Evolutionary conservation across 2,329 filamentous ascomycete genomes (phyloP).

Genomic region (Cytospora schulzeri): DNA sequence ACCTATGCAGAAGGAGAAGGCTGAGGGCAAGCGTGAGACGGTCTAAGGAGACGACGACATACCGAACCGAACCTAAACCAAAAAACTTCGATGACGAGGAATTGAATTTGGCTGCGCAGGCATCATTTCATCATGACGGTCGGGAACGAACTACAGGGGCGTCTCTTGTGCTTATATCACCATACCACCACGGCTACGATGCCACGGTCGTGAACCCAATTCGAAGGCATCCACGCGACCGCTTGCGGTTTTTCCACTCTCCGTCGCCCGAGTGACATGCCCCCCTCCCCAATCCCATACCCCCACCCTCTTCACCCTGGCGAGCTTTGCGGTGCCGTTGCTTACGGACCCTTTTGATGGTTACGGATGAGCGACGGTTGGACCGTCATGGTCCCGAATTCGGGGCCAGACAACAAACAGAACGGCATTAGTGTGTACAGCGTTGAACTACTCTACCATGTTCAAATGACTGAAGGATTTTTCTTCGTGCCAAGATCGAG

Average conservation of each 20-base stretch:
- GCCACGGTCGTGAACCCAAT: slow-evolving; percentile 25
- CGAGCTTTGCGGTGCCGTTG: background rate
- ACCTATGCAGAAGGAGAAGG: slow-evolving; percentile 82
- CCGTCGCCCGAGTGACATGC: slow-evolving; percentile 24
- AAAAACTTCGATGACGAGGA: slow-evolving; percentile 29
- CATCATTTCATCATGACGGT: slow-evolving; percentile 24
- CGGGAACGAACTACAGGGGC: slow-evolving; percentile 25
- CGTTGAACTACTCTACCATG: slow-evolving; percentile 52
- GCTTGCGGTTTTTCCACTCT: background rate
- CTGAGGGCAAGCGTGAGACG: slow-evolving; percentile 90
- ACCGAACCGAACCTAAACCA: slow-evolving; percentile 28
- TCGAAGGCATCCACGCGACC: slow-evolving; percentile 26
- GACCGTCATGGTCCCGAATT: background rate
- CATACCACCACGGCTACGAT: slow-evolving; percentile 22
- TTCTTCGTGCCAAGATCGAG: slow-evolving; percentile 57
- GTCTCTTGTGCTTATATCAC: slow-evolving; percentile 26
- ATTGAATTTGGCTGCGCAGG: slow-evolving; percentile 21
- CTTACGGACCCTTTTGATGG: slow-evolving; percentile 1
- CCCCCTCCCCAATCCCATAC: slow-evolving; percentile 13
- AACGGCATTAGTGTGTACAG: slow-evolving; percentile 64
- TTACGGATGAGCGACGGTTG: background rate
- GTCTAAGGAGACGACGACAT: slow-evolving; percentile 56
- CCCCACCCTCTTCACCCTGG: background rate
- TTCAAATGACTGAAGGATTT: slow-evolving; percentile 59
- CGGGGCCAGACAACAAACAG: slow-evolving; percentile 4